These are phyloP conservation scores for Calonectria pseudoreteaudii DNA, from an alignment of 2,329 filamentous ascomycete genomes.

Conservation along the genomic window DNA sequence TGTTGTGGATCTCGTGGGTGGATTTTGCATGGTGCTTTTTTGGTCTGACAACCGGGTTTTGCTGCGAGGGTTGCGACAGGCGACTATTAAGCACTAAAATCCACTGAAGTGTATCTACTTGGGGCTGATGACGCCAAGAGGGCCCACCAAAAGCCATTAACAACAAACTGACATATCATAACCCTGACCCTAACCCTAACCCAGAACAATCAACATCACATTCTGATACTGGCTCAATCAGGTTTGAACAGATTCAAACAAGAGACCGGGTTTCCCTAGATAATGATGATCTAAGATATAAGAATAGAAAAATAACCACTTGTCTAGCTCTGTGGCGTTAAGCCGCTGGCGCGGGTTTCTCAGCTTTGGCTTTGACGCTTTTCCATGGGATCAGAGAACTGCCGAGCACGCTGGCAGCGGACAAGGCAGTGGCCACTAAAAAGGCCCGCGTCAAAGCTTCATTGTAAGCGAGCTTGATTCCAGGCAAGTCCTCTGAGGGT, in stretches of 20 bases:
- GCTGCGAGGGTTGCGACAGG: neutral
- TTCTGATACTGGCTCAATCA: neutral
- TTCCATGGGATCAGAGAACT: neutral
- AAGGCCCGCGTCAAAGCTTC: neutral
- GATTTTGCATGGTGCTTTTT: neutral
- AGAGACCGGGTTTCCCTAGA: neutral
- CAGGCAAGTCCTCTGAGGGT: neutral
- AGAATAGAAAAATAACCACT: neutral
- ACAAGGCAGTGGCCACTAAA: neutral
- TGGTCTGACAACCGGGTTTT: neutral
- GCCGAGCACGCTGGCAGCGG: neutral
- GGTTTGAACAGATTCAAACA: neutral
- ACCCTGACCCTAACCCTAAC: neutral
- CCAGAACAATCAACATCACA: rapidly evolving
- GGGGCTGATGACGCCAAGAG: neutral
- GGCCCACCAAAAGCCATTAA: too few species aligned
- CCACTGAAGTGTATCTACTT: neutral
- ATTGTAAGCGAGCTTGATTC: neutral
- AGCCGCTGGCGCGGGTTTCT: neutral
- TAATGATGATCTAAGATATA: neutral
- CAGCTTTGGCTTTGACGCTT: neutral
- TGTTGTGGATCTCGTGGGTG: neutral
- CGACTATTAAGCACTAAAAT: neutral
- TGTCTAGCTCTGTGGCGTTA: neutral
- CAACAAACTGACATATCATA: neutral